Percentiles rank a stretch among this genome's conserved stretches.
Conservation (phyloP, 495 filamentous ascomycete species). For the Astrothelium subdiscretum region DNA sequence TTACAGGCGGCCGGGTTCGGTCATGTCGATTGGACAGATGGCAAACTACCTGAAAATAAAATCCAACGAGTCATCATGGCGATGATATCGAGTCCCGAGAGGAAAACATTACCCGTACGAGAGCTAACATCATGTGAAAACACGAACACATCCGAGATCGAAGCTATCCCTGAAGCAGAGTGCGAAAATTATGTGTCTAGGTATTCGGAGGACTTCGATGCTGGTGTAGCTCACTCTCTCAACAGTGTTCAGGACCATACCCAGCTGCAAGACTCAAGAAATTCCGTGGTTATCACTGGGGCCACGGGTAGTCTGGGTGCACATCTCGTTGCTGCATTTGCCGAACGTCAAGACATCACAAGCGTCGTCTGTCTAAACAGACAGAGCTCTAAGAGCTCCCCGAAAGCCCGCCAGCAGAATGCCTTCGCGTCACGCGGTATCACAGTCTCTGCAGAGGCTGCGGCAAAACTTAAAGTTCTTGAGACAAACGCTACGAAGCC, state of each 20-base stretch:
- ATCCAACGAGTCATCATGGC: conserved; percentile 37
- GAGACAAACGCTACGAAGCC: neutral
- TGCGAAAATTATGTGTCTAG: neutral
- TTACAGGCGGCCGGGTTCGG: conserved; percentile 34
- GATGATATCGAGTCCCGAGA: conserved; percentile 26
- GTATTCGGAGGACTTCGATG: neutral
- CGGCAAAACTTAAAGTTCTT: neutral
- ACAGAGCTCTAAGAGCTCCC: neutral
- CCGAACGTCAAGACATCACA: neutral
- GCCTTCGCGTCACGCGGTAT: neutral
- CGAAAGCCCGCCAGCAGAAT: neutral
- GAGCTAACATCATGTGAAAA: neutral
- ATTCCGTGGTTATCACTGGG: neutral
- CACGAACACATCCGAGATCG: neutral
- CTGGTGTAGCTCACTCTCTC: neutral
- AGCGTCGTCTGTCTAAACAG: neutral
- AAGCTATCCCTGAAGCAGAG: neutral
- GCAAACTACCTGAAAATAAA: conserved; percentile 29
- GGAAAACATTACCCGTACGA: neutral
- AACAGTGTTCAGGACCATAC: neutral
- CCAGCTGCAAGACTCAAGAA: neutral
- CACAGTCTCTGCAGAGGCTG: neutral
- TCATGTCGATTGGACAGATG: conserved; percentile 40
- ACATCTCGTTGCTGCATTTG: neutral
- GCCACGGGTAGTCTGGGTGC: neutral